Evolutionary conservation across 140 eudicot genomes (phyloP), one percentile per base, ranked within the genome.

Genomic region (Oenanthe javanica): DNA sequence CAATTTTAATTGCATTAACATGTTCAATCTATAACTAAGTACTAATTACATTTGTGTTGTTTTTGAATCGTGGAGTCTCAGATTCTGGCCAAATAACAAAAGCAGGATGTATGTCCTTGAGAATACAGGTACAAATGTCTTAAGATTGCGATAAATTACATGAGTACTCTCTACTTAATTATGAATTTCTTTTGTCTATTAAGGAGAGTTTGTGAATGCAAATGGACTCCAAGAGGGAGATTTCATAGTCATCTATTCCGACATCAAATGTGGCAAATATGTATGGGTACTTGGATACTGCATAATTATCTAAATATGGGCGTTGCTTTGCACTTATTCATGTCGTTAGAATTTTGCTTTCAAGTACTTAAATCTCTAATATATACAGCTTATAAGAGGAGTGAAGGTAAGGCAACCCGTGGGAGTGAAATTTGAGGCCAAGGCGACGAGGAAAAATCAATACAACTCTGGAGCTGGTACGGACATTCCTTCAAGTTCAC

Each of bases 51-150:
- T 45, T 59, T 78, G 1, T 2, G 46, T 25, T 71, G 23, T 73
- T 46, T 75, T 82, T 54, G 13, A 80, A 72, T 82, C 81, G 83
- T 88, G 92, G 91, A 86, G 89, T 84, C 84, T 83, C 88, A 90
- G 99, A 83, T 95, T 90, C 81, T 95, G 97, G 97, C 97, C 99
- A 42, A 95, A 95, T 82, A 95, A 95, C 93, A 95, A 95, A 87
- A 95, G 99, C 86, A 84, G 99, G 87, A 95, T 95, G 99, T 95
- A 95, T 85, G 97, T 95, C 66, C 96, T 95, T 0, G 99, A 95
- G 81, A 95, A 95, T 86, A 95, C 99, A 72, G 99, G 99, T 92
- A 80, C 36, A 21, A 9, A 80, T 81, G 18, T 18, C 61, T 10
- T 82, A 16, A 13, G 31, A 77, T 74, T 14, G 13, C 63, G 16